phyloP scores from a whole-genome alignment of 257 asterid genomes.

The Voacanga thouarsii region DNA sequence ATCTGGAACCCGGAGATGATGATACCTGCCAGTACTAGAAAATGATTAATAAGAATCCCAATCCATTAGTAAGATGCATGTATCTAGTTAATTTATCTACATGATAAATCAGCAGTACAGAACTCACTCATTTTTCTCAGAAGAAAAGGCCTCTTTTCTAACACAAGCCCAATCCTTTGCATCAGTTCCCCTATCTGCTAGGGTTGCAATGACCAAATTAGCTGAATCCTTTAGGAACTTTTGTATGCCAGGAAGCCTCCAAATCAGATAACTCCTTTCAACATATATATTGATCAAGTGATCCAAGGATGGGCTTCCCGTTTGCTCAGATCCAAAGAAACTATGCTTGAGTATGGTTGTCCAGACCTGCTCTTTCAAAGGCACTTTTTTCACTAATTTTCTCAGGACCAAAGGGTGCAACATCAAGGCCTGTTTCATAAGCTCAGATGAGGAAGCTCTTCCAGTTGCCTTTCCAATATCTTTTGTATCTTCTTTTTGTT shows the following conservation, averaged over 20 bases:
- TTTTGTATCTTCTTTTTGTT: conserved; percentile 31
- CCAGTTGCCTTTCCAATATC: conserved; percentile 25
- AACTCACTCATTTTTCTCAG: conserved; percentile 80
- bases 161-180: conserved; percentile 79
- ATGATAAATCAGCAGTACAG: not conserved
- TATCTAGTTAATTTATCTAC: not conserved
- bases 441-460: conserved; percentile 61
- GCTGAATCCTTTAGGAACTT: conserved; percentile 69
- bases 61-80: not conserved
- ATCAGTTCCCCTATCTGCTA: conserved; percentile 46
- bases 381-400: conserved; percentile 77
- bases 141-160: conserved; percentile 75
- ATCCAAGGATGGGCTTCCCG: conserved; percentile 71
- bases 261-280: conserved; percentile 75
- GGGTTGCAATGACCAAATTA: conserved; percentile 43
- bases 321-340: conserved; percentile 53
- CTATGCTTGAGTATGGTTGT: conserved; percentile 42
- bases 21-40: conserved; percentile 49
- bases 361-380: conserved; percentile 77
- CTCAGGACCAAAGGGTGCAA: conserved; percentile 76
- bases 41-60: not conserved
- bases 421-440: conserved; percentile 95
- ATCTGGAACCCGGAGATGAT: conserved; percentile 71
- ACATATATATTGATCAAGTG: conserved; percentile 75
- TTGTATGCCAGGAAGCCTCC: conserved; percentile 96